Base-by-base conservation (phyloP, 495 filamentous ascomycete species). In the Antarctomyces pellizariae region DNA sequence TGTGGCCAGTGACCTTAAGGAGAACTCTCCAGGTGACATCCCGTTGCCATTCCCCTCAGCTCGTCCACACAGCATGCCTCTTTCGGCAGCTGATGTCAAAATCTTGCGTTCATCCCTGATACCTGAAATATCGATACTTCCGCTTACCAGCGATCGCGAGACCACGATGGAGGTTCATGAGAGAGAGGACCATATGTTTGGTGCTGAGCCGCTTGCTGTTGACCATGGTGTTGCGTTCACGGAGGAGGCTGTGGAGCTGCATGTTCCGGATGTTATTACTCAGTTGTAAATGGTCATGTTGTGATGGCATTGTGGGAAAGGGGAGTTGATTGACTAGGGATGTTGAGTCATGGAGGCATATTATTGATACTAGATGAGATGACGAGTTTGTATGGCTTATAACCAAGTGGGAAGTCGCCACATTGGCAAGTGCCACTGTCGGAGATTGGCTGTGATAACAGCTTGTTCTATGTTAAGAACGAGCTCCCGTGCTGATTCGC, bases 161-260 rank as follows among this genome's bases (percentile, higher is more conserved):
- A 37, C 35, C 8, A 23, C 26, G n/a, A 37, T 37, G 31, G 26
- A 37, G 22, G 19, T 26, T 15, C 8, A 18, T 3, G 35, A 37
- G 19, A 3, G 13, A 18, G 12, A 15, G 2, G 16, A 18, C 11
- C 27, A 18, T n/a, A n/a, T 9, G 6, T 30, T 37, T 17, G 31
- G 30, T 0, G 25, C 13, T 1, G 39, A 35, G 15, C 43, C 44
- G 9, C 15, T 59, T 3, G 54, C 61, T 18, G 52, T 61, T 2
- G 33, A 47, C 6, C 50, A 49, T 9, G 64, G 59, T 2, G 42
- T 71, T n/a, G 63, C 65, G 25, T 30, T 70, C 19, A 62, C 54
- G 12, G 67, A 72, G 38, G 63, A 72, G 39, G 56, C 52, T 17
- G 55, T 61, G 18, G 57, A 56, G 25, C 36, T 45, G 7, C 53